Evolutionary conservation across 768 basidiomycete genomes (phyloP).

Genomic region (Panaeolus cyanescens): DNA sequence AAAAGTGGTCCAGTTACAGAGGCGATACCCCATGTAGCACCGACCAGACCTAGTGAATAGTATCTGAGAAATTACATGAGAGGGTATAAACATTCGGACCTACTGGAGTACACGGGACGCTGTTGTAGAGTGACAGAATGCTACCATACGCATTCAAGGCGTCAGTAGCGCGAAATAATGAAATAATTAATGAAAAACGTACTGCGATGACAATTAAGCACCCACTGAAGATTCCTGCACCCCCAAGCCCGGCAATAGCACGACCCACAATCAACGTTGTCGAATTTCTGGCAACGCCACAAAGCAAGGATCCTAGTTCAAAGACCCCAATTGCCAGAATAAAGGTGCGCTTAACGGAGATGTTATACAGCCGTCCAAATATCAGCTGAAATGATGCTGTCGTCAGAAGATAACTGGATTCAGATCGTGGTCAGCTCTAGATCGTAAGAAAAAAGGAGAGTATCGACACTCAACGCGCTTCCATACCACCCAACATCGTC

Average conservation of each 20-base stretch:
- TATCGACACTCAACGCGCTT: constrained; percentile 15
- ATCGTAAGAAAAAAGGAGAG: constrained; percentile 14
- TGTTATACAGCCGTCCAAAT: neutral
- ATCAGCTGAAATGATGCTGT: neutral
- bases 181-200: neutral
- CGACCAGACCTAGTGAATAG: constrained; percentile 19
- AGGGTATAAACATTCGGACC: neutral
- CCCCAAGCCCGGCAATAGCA: constrained; percentile 23
- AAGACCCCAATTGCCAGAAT: constrained; percentile 17
- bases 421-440: neutral
- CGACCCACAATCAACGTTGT: constrained; percentile 21
- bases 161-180: neutral
- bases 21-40: constrained; percentile 35
- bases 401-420: neutral
- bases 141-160: too few species aligned
- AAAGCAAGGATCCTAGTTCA: constrained; percentile 28
- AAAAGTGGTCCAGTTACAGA: constrained; percentile 35
- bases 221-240: constrained; percentile 16
- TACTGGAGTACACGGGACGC: constrained; percentile 14
- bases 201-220: constrained; percentile 18
- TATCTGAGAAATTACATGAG: too few species aligned
- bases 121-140: constrained; percentile 11
- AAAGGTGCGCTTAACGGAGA: constrained; percentile 17
- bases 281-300: constrained; percentile 31
- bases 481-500: constrained; percentile 23